Base-by-base conservation (phyloP, 768 basidiomycete genomes). In the Daedalea quercina region DNA sequence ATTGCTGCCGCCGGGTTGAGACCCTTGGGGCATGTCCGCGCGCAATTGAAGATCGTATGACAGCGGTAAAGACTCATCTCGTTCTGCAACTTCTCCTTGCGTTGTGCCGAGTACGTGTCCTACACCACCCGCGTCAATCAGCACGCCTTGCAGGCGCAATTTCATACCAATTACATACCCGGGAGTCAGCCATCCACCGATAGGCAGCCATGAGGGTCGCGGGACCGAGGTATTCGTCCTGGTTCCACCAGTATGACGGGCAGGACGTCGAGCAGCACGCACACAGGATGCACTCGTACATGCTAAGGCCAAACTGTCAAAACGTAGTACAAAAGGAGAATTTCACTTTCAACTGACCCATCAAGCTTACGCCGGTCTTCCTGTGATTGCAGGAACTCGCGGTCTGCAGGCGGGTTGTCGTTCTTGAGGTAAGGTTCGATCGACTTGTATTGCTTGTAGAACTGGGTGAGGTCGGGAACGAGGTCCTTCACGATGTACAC, bases 401-500 rank as follows among this genome's bases (percentile, higher is more conserved):
- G 82, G 56, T 83, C 71, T 58, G 77, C 89, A 1, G 94, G 94
- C 0, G 87, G 87, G 69, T 89, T 91, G 69, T 93, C 87, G 70
- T 93, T 94, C 76, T 95, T 86, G 34, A 97, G 79, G 77, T 85
- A 98, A 3, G 95, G 95, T 69, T 99, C 85, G 70, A 99, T 95
- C 17, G 94, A 94, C 74, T 98, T 98, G 88, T 99, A 98, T 69
- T 99, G 96, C 70, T 98, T 97, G 84, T 94, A 94, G 81, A 94
- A 94, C 58, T 82, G 82, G 9, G 88, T 90, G 60, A 90, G 75
- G 74, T 91, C 87, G 19, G 90, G 91, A 2, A 99, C 94, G 64
- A 99, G 85, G 73, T 99, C 96, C 77, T 98, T 97, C 70, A 98
- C 93, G 65, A 97, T 80, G 73, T 95, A 96, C 94, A 96, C 94